A percentile compares a stretch with the other conserved stretches of the same genome.
phyloP scores from a whole-genome alignment of 345 rosid genomes.

The Gossypioides kirkii region DNA sequence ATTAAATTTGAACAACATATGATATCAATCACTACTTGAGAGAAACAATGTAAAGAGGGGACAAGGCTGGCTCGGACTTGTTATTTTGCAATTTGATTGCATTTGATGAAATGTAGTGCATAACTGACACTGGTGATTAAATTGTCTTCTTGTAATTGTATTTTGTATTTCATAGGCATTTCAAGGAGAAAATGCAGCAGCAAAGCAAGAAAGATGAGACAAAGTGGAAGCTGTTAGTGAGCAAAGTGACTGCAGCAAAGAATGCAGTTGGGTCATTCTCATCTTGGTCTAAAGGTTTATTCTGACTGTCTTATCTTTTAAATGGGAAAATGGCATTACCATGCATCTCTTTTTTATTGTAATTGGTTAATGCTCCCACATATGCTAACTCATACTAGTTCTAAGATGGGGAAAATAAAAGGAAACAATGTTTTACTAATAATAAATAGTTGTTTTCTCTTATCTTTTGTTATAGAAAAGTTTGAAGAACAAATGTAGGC shows the following conservation, averaged over 20 bases:
- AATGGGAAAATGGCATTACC: conserved; percentile 3
- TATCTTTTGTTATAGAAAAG: no score
- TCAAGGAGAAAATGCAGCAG: conserved; percentile 62
- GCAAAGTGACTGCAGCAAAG: conserved; percentile 59
- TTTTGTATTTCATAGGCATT: conserved; percentile 35
- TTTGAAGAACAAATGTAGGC: no score
- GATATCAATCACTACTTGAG: neutral
- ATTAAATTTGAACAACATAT: neutral
- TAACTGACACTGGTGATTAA: no score
- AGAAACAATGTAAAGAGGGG: neutral
- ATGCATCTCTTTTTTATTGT: conserved; percentile 5
- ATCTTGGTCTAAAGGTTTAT: conserved; percentile 27
- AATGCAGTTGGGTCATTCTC: conserved; percentile 49
- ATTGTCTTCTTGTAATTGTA: no score
- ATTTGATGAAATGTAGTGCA: no score
- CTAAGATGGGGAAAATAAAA: neutral
- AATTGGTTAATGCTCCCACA: conserved; percentile 6
- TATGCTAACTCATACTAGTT: neutral
- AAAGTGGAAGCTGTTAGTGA: conserved; percentile 62
- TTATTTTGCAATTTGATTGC: neutral
- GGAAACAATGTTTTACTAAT: neutral
- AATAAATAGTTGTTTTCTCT: neutral
- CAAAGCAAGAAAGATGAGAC: conserved; percentile 69
- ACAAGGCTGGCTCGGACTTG: neutral
- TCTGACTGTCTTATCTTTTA: conserved; percentile 9